These are phyloP conservation scores for Primulina eburnea DNA, from an alignment of 257 asterid genomes.

Conservation along the genomic window DNA sequence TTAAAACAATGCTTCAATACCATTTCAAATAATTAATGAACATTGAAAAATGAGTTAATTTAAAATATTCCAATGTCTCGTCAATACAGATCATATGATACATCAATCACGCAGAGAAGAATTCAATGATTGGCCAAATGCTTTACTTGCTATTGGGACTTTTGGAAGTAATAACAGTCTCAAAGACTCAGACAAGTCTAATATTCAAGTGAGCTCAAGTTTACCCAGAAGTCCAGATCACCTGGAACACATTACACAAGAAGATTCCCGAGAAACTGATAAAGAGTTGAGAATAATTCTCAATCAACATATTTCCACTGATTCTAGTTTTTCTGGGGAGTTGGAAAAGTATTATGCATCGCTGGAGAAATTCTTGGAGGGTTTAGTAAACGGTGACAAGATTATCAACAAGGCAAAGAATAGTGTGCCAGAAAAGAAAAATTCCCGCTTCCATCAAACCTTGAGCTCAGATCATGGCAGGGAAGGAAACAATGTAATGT, in stretches of 20 bases:
- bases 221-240: conserved; percentile 19
- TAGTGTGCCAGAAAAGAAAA: conserved; percentile 21
- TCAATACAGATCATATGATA: conserved; percentile 24
- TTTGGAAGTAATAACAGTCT: conserved; percentile 50
- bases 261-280: conserved; percentile 37
- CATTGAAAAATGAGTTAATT: neutral
- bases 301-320: conserved; percentile 17
- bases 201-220: conserved; percentile 11
- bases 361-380: conserved; percentile 36
- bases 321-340: conserved; percentile 26
- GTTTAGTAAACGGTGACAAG: conserved; percentile 31
- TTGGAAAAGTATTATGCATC: conserved; percentile 25
- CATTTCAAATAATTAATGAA: neutral
- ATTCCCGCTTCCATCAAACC: conserved; percentile 21
- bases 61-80: neutral
- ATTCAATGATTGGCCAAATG: conserved; percentile 72
- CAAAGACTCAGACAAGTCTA: conserved; percentile 27
- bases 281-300: conserved; percentile 32
- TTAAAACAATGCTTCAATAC: neutral
- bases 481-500: conserved; percentile 32
- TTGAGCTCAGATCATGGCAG: conserved; percentile 23
- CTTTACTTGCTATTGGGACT: conserved; percentile 76
- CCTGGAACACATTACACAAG: conserved; percentile 20
- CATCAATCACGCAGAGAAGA: conserved; percentile 53
- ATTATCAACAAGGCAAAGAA: conserved; percentile 5